Evolutionary conservation across 2,329 filamentous ascomycete genomes (phyloP).

Genomic region (Claviceps sp.): DNA sequence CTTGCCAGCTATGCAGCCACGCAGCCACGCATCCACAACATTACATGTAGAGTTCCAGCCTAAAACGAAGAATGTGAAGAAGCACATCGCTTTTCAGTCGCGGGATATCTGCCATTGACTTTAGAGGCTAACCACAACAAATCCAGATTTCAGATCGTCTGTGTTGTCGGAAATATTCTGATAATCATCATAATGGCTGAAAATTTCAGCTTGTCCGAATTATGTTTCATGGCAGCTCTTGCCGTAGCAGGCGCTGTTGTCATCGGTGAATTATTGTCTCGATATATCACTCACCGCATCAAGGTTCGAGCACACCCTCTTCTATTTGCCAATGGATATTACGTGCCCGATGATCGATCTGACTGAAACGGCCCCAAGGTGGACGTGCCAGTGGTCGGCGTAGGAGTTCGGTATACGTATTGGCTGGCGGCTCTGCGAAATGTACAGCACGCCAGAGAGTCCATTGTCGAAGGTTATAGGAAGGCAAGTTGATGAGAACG

Average conservation of each 20-base stretch:
- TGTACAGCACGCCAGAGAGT: conserved; percentile 5
- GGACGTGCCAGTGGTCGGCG: conserved; percentile 7
- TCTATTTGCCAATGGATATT: no score
- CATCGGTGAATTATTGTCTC: conserved; percentile 1
- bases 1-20: no score
- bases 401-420: conserved; percentile 6
- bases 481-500: conserved; percentile 1
- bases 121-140: no score
- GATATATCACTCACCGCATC: background rate
- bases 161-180: background rate
- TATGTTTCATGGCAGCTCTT: background rate
- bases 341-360: no score
- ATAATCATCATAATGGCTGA: background rate
- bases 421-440: conserved; percentile 8
- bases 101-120: no score
- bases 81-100: no score
- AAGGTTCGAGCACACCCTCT: no score
- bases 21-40: no score
- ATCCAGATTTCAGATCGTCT: no score
- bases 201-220: background rate
- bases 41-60: no score
- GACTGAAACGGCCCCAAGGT: conserved; percentile 2
- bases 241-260: background rate
- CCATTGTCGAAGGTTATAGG: conserved; percentile 6
- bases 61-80: no score